Evolutionary conservation across 2,329 filamentous ascomycete genomes (phyloP), one percentile per base, ranked within the genome.

Genomic region (Rhynchosporium graminicola): DNA sequence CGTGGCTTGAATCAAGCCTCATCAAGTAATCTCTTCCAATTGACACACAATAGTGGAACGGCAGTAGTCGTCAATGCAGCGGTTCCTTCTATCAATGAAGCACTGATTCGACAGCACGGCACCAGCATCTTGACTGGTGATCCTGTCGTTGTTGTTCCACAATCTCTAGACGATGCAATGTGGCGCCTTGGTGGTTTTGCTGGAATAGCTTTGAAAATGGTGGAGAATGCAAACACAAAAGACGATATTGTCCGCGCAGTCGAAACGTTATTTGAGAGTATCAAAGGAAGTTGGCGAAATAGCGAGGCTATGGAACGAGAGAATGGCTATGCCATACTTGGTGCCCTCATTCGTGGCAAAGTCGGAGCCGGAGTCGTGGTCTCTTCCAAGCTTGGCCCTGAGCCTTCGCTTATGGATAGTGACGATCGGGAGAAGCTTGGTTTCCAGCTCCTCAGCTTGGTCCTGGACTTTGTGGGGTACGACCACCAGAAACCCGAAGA

Each of bases 301-400:
- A 98, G 95, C 69, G 96, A 99, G 74, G 93, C 95, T 31, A 97
- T 99, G 90, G 95, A 99, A 75, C 88, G 91, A 70, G 92, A 96
- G 63, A 95, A 96, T 69, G 96, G 94, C 0, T 99, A 97, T 73
- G 89, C 91, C 31, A 90, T 98, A 42, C 78, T 99, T 57, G 90
- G 90, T 46, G 87, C 92, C 75, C 82, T 98, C 20, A 77, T 99
- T 29, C 87, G 92, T 60, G 90, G 91, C 60, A 97, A 97, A 74
- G 80, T 97, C 38, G 89, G 89, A 4, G 69, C 71, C 55, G 81
- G 82, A 57, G 71, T 73, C 59, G 74, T 77, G 15, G 69, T 78
- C 51, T 71, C 68, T 69, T 76, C 52, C 67, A 75, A 61, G 42
- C 64, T 62, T 63, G 56, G 68, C 67, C 65, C 75, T 62, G 74